Evolutionary conservation across 257 asterid genomes (phyloP).

Genomic region (Dorcoceras hygrometricum): DNA sequence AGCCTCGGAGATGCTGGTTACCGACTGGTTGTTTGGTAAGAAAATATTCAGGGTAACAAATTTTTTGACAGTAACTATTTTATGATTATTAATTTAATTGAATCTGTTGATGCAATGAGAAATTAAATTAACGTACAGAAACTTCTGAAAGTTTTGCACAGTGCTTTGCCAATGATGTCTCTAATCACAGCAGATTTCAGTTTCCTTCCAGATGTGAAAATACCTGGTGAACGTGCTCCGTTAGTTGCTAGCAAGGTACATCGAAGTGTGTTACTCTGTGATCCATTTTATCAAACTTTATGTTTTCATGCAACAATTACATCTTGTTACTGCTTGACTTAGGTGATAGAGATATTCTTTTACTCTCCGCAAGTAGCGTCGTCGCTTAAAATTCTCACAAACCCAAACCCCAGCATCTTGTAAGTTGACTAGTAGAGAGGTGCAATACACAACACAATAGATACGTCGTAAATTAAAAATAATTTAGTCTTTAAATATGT

Average conservation of each 20-base stretch:
- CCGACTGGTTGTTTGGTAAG: constrained; percentile 95
- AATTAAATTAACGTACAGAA: constrained; percentile 51
- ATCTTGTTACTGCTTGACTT: constrained; percentile 2
- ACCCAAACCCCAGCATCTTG: not conserved
- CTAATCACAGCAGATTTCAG: constrained; percentile 90
- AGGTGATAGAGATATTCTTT: not conserved
- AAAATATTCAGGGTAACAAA: constrained; percentile 1
- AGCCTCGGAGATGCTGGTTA: constrained; percentile 93
- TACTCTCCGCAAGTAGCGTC: not conserved
- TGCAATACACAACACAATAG: not conserved
- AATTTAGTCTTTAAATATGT: not conserved
- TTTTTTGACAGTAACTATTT: not conserved
- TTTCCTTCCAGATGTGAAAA: constrained; percentile 86
- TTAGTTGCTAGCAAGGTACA: constrained; percentile 87
- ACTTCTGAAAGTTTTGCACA: constrained; percentile 82
- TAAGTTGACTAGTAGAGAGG: not conserved
- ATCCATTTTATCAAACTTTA: not conserved
- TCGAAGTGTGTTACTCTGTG: not conserved
- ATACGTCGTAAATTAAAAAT: not conserved
- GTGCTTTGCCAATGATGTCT: constrained; percentile 98
- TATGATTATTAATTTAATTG: constrained; percentile 9
- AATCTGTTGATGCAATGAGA: constrained; percentile 24
- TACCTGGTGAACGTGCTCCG: constrained; percentile 97
- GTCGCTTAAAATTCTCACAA: not conserved
- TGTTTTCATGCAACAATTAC: constrained; percentile 3